phyloP scores from a whole-genome alignment of 768 basidiomycete genomes.

The Amanita rimosa region DNA sequence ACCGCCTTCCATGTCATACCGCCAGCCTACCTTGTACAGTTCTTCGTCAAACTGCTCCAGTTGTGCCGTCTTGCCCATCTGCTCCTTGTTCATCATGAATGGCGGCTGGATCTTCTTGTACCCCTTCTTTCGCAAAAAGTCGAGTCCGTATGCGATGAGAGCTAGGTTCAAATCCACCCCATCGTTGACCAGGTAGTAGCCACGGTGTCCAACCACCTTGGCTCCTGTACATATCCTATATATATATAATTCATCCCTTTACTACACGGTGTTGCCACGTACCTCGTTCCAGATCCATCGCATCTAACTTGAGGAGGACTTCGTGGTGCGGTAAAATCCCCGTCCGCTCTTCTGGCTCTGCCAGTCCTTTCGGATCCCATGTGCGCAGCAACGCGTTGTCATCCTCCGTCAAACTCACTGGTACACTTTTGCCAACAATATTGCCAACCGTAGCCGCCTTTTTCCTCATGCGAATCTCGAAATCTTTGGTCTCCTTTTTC shows the following conservation, averaged over 20 bases:
- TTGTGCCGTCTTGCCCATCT: constrained; percentile 97
- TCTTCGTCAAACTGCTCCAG: constrained; percentile 98
- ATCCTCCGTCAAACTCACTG: constrained; percentile 88
- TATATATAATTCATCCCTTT: constrained; percentile 1
- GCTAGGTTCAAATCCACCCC: constrained; percentile 98
- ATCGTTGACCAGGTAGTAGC: constrained; percentile 92
- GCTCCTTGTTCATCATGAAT: constrained; percentile 97
- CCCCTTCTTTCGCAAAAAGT: constrained; percentile 72
- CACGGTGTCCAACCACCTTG: constrained; percentile 91
- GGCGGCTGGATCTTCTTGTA: constrained; percentile 97
- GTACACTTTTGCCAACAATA: constrained; percentile 79
- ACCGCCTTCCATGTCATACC: background rate
- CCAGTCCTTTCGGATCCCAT: constrained; percentile 80
- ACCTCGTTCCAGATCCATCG: constrained; percentile 96
- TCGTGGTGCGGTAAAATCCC: constrained; percentile 97
- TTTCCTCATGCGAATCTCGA: constrained; percentile 66
- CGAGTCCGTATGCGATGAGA: constrained; percentile 86
- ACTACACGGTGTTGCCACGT: constrained; percentile 8
- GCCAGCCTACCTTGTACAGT: constrained; percentile 75
- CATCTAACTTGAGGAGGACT: constrained; percentile 85
- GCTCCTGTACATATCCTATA: constrained; percentile 39
- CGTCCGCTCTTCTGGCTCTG: constrained; percentile 56
- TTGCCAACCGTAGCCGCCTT: constrained; percentile 84
- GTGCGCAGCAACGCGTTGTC: constrained; percentile 76
- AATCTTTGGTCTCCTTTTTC: constrained; percentile 67